These are phyloP conservation scores for Salicornia ramosissima DNA, from an alignment of 148 eudicot genomes.

Conservation along the genomic window DNA sequence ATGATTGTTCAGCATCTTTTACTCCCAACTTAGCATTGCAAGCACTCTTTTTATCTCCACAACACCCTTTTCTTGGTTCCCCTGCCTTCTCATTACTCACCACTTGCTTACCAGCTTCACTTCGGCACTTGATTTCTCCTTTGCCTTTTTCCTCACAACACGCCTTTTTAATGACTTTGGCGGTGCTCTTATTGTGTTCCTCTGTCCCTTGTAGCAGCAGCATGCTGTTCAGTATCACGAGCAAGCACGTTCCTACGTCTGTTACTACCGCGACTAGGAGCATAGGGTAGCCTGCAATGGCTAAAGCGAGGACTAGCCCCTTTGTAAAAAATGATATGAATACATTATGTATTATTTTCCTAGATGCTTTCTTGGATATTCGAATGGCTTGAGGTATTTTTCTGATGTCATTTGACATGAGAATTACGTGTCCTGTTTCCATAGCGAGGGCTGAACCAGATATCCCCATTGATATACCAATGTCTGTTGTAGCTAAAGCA, in stretches of 20 bases:
- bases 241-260: slow-evolving; percentile 45
- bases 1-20: background rate
- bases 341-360: slow-evolving; percentile 39
- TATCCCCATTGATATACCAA: slow-evolving; percentile 49
- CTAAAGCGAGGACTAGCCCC: slow-evolving; percentile 34
- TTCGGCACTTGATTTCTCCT: slow-evolving; percentile 7
- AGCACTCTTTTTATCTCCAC: background rate
- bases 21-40: slow-evolving; percentile 9
- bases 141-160: slow-evolving; percentile 11
- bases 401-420: slow-evolving; percentile 42
- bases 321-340: slow-evolving; percentile 32
- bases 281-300: slow-evolving; percentile 41
- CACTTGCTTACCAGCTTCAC: background rate
- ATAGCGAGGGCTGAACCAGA: slow-evolving; percentile 44
- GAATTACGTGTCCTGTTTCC: slow-evolving; percentile 43
- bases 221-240: slow-evolving; percentile 47
- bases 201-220: slow-evolving; percentile 24
- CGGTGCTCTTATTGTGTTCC: background rate
- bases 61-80: slow-evolving; percentile 15
- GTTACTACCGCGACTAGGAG: slow-evolving; percentile 40
- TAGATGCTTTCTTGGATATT: slow-evolving; percentile 33
- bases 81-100: background rate
- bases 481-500: slow-evolving; percentile 43
- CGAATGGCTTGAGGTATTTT: slow-evolving; percentile 36
- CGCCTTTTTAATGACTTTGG: background rate